A percentile compares a stretch with the other conserved stretches of the same genome.
phyloP scores from a whole-genome alignment of 1,284 basidiomycete species.

The Pseudomicrostroma phylloplanum region DNA sequence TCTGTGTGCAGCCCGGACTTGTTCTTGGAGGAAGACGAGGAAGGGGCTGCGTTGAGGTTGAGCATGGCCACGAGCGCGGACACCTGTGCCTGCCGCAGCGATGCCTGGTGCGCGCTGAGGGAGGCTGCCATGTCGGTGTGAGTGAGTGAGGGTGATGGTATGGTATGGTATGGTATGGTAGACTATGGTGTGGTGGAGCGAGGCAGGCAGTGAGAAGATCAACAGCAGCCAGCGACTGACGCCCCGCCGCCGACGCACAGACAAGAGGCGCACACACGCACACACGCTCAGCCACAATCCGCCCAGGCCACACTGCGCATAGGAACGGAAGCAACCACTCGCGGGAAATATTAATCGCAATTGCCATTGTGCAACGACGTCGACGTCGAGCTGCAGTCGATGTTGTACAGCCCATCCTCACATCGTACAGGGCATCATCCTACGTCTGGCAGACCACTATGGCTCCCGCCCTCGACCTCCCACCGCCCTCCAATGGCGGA shows the following conservation, averaged over 20 bases:
- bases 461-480: slow-evolving; percentile 28
- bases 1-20: not conserved
- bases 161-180: too few species aligned
- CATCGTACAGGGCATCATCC: too few species aligned
- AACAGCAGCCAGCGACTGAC: not conserved
- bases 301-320: too few species aligned
- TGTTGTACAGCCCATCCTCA: too few species aligned
- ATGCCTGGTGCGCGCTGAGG: not conserved
- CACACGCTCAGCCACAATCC: not conserved
- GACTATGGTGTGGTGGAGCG: not conserved
- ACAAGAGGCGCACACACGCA: slow-evolving; percentile 4
- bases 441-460: not conserved
- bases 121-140: not conserved
- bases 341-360: too few species aligned
- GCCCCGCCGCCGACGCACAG: too few species aligned
- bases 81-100: slow-evolving; percentile 3
- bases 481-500: slow-evolving; percentile 27
- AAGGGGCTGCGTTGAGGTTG: not conserved
- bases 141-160: too few species aligned
- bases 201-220: not conserved
- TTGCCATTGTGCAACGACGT: too few species aligned
- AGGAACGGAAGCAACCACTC: too few species aligned
- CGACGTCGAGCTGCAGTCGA: too few species aligned
- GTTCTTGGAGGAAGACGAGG: not conserved
- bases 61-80: not conserved